Evolutionary conservation across 768 basidiomycete genomes (phyloP).

Genomic region (Serendipita vermifera): DNA sequence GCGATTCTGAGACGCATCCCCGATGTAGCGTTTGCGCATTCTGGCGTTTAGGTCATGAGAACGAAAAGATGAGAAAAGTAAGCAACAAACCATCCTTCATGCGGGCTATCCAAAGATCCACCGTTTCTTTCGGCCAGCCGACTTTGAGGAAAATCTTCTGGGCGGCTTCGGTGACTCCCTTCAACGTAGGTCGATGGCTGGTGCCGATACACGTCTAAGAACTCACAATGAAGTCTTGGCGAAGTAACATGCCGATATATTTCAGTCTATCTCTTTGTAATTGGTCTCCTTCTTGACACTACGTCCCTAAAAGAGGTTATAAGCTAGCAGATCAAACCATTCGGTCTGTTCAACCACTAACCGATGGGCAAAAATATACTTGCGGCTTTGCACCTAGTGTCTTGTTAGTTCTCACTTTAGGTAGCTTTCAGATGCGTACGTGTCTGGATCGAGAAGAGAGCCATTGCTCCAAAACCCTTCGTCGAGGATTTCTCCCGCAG

Average conservation of each 20-base stretch:
- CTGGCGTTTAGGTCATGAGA: no score
- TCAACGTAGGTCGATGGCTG: background rate
- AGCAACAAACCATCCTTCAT: no score
- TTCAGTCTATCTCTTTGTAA: background rate
- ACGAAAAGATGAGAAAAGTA: no score
- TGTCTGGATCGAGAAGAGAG: conserved; percentile 6
- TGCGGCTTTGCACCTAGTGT: background rate
- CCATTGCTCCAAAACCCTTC: background rate
- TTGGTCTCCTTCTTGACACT: background rate
- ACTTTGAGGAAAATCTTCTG: background rate
- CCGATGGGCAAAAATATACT: background rate
- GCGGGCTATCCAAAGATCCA: background rate
- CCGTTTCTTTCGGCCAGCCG: conserved; percentile 1
- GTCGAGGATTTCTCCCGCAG: background rate
- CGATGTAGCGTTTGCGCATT: no score
- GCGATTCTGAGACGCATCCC: no score
- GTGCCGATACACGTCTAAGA: background rate
- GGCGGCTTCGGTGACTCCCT: background rate
- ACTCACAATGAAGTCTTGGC: conserved; percentile 1
- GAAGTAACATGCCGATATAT: background rate
- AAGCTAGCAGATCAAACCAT: background rate
- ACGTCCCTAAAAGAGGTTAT: background rate
- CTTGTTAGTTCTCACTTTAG: background rate
- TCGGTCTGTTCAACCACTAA: background rate
- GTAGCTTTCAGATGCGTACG: background rate